Evolutionary conservation across 2,329 filamentous ascomycete genomes (phyloP), one percentile per base, ranked within the genome.

Genomic region (Penicillium sp.): DNA sequence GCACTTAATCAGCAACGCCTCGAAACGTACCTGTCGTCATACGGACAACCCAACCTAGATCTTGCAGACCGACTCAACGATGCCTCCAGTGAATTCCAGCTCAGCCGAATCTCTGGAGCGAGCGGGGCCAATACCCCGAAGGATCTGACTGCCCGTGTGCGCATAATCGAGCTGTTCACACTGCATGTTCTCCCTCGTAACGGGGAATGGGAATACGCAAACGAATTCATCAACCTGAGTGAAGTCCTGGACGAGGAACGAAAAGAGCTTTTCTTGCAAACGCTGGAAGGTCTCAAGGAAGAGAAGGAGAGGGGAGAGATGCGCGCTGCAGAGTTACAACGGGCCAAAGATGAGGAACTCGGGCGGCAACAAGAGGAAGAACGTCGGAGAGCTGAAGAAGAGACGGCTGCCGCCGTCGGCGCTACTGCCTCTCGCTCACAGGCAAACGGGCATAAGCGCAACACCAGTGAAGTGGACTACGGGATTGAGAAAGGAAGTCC

Each of bases 161-260:
- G 94, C 70, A 86, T 98, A 28, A 79, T 98, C 35, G 93, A 98
- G 68, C 76, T 98, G 7, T 98, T 96, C 65, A 94, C 89, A 1
- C 77, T 98, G 4, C 93, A 98, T 60, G 87, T 97, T 6, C 79
- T 98, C n/a, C 82, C 91, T 4, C 79, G 88, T 37, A 97, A 96
- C 55, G 83, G 87, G 40, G 89, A 97, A 68, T 98, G 93, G 93
- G 87, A 95, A 43, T 96, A 96, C 57, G 88, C 93, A 3, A 80
- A 81, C 44, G 87, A 94, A 54, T 97, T 97, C 64, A 94, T 97
- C 58, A 81, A 77, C 57, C 80, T 88, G 58, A 93, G 83, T 63
- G 83, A 91, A 32, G 81, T 95, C 17, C 76, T 98, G 1, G 91
- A 97, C 62, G 91, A 96, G 36, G 93, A 97, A 69, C 80, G 87